Base-by-base conservation (phyloP, 148 eudicot species). In the Pharnaceum exiguum region DNA sequence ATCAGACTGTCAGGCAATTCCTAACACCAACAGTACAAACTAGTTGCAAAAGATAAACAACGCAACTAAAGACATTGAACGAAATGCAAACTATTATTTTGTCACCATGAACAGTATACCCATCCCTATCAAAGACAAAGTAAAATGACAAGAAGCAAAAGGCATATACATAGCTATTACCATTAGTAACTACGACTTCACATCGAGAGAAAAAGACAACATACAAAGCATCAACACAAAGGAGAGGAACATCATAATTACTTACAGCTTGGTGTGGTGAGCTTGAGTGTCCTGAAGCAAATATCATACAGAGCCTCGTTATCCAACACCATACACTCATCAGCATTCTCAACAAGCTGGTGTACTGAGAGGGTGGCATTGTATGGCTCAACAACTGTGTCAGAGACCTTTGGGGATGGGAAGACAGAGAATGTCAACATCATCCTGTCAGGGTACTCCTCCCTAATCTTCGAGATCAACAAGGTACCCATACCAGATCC, bases 401-500 rank as follows among this genome's bases (percentile, higher is more conserved):
- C 77, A n/a, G 76, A 72, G 11, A 66, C 71, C 68, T 72, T 72
- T 7, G 77, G 77, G 15, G 72, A 73, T 17, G 77, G 73, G 46
- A 68, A 73, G 23, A 73, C 77, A 0, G 77, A 73, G 68, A 73
- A 67, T 15, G 77, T 73, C 21, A 73, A 68, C 77, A 73, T 73
- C 77, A 73, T 73, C 13, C 72, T 33, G 42, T 73, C 77, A 42
- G 76, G 76, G 71, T 71, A 66, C 62, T 71, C 76, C 48, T 72
- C 76, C 68, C 76, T 72, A 28, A 73, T 73, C 62, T 73, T 73
- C 0, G 77, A 73, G 27, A 73, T 68, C 17, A 73, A 65, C 56
- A 73, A 63, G 9, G 77, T 73, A 43, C 77, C 77, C 77, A 73
- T 73, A 11, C 77, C 77, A 24, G 77, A 73, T 43, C 77, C 77